Base-by-base conservation (phyloP, 2,329 filamentous ascomycete species). In the Phialemonium atrogriseum region DNA sequence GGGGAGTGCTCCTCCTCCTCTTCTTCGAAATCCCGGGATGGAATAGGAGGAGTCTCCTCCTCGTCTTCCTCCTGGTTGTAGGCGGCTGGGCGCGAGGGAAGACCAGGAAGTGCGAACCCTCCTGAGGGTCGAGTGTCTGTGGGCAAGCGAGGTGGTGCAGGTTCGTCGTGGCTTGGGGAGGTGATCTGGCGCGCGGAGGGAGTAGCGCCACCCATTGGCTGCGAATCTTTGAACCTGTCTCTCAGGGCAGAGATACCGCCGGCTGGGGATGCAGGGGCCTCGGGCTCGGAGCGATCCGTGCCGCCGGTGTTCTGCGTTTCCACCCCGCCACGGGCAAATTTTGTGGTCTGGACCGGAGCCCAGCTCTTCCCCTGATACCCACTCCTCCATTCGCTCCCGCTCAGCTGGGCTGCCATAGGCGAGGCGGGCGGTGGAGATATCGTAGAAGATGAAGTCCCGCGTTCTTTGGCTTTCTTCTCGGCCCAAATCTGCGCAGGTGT, bases 401-500 rank as follows among this genome's bases (percentile, higher is more conserved):
- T 93, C 50, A 70, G 68, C 54, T 94, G 86, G 30, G 70, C 66
- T 30, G 66, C 54, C 19, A 86, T 61, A 1, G 77, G 70, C 24
- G 74, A 59, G n/a, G 70, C 49, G 3, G 58, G 47, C 6, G 59
- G 41, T 15, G 60, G 50, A 25, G 70, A 51, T 13, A 66, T 56
- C 17, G 64, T 60, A 30, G 70, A 62, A 30, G 54, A 62, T 33
- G 35, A 45, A 24, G 63, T 64, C 27, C 73, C 79, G 31, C 80
- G 71, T 54, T 91, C 78, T 38, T 78, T 80, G 22, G 84, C 89
- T 66, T 96, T 96, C 66, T 88, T 94, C 66, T 98, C 91, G 0
- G 89, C 89, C 91, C 91, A 98, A 21, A 94, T 63, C 57, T 98
- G 91, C 18, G 91, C 88, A 6, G 91, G 91, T 5, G 91, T 96